Conservation (phyloP, 768 basidiomycete genomes). For the Collybia sp. region DNA sequence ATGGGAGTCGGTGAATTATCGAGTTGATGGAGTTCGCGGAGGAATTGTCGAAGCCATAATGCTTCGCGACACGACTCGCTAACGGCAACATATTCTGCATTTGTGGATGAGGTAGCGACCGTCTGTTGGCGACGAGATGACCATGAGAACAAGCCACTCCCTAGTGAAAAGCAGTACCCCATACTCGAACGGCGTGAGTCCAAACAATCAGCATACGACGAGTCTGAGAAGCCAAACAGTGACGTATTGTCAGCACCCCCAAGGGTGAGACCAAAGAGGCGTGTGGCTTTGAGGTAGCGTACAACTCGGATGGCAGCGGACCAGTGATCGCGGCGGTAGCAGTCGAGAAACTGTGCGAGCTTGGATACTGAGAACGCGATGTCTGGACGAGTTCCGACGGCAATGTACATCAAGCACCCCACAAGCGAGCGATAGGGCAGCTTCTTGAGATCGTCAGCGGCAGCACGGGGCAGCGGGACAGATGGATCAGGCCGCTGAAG, state of each 20-base stretch:
- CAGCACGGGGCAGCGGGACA: not conserved
- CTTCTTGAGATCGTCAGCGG: not conserved
- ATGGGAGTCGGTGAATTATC: not conserved
- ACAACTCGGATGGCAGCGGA: slow-evolving; percentile 4
- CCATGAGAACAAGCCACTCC: slow-evolving; percentile 29
- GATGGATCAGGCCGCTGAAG: slow-evolving; percentile 12
- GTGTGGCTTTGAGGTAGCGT: slow-evolving; percentile 9
- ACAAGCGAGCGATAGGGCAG: slow-evolving; percentile 2
- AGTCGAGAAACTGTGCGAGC: slow-evolving; percentile 4
- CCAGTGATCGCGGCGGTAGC: not conserved
- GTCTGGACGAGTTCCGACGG: slow-evolving; percentile 4
- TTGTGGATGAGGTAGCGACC: slow-evolving; percentile 13
- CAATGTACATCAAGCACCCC: slow-evolving; percentile 5
- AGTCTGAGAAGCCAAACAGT: slow-evolving; percentile 10
- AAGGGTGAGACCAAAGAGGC: not conserved
- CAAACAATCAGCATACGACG: slow-evolving; percentile 5
- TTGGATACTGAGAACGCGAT: slow-evolving; percentile 5
- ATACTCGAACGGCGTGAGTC: slow-evolving; percentile 14
- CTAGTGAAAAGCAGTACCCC: slow-evolving; percentile 28
- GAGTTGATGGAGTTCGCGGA: not conserved
- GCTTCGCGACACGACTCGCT: not conserved
- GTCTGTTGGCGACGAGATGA: slow-evolving; percentile 24
- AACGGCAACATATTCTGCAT: not conserved
- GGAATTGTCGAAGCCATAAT: not conserved
- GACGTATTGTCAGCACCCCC: slow-evolving; percentile 1